Percentiles rank a stretch among this genome's conserved stretches.
Conservation (phyloP, 2,329 filamentous ascomycete genomes). For the Pyricularia grisea region DNA sequence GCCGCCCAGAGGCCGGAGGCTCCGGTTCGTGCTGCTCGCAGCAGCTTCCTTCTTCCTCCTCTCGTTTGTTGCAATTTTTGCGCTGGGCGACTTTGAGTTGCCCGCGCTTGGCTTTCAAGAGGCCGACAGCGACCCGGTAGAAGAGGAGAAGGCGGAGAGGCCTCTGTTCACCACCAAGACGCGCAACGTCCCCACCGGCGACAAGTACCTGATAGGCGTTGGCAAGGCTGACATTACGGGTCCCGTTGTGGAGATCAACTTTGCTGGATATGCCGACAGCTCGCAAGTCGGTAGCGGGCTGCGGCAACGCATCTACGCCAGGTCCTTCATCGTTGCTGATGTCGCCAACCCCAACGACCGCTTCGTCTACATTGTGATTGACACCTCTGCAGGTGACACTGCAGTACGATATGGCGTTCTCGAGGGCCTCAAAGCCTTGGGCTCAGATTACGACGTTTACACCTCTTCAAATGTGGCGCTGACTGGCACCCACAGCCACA, state of each 20-base stretch:
- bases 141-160: not conserved
- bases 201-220: constrained; percentile 42
- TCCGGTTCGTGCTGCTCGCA: constrained; percentile 17
- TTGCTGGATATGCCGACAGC: constrained; percentile 88
- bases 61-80: constrained; percentile 19
- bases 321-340: constrained; percentile 79
- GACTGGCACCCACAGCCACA: constrained; percentile 88
- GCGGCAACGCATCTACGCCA: constrained; percentile 78
- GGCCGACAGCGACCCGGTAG: not conserved
- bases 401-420: constrained; percentile 83
- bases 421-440: constrained; percentile 59
- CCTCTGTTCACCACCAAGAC: constrained; percentile 5
- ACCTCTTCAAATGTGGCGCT: constrained; percentile 75
- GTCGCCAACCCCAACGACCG: constrained; percentile 56
- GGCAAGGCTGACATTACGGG: constrained; percentile 54
- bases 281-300: constrained; percentile 75
- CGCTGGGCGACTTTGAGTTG: constrained; percentile 9
- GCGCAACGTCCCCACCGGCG: constrained; percentile 17
- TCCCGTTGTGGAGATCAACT: constrained; percentile 80
- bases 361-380: constrained; percentile 80
- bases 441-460: constrained; percentile 65
- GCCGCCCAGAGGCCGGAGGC: constrained; percentile 12
- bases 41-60: constrained; percentile 24
- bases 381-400: constrained; percentile 81
- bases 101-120: not conserved